Percentiles rank a stretch among this genome's conserved stretches.
Conservation (phyloP, 805 yeast genomes). For the Spathaspora sp. region DNA sequence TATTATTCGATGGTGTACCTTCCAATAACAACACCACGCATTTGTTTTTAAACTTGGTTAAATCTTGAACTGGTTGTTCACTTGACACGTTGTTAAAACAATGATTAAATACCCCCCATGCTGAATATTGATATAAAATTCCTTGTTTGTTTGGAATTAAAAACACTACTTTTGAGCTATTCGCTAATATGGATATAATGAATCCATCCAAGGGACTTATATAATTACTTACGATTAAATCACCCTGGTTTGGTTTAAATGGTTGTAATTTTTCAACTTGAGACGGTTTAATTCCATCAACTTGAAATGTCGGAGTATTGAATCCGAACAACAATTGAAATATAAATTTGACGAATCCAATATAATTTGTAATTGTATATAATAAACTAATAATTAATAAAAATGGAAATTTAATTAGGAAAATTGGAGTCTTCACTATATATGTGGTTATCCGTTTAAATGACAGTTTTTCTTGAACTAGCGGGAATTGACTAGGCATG, state of each 20-base stretch:
- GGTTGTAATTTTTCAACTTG: conserved; percentile 26
- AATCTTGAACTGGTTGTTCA: conserved; percentile 12
- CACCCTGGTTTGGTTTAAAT: conserved; percentile 40
- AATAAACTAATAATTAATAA: conserved; percentile 13
- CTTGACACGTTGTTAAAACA: conserved; percentile 14
- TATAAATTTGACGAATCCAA: conserved; percentile 14
- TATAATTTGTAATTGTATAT: conserved; percentile 13
- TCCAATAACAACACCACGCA: conserved; percentile 62
- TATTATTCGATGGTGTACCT: conserved; percentile 85
- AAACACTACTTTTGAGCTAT: conserved; percentile 23
- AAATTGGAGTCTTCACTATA: conserved; percentile 4
- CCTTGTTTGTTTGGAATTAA: conserved; percentile 40
- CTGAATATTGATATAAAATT: conserved; percentile 20
- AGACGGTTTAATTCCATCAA: conserved; percentile 50
- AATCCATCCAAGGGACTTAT: conserved; percentile 56
- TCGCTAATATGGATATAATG: conserved; percentile 13
- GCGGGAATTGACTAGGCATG: conserved; percentile 42
- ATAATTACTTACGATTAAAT: conserved; percentile 54
- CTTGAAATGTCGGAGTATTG: conserved; percentile 30
- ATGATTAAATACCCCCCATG: conserved; percentile 23
- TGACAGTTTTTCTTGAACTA: conserved; percentile 1
- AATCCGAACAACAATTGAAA: conserved; percentile 30
- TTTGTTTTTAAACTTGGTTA: conserved; percentile 30
- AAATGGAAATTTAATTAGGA: conserved; percentile 29
- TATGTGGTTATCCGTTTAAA: neutral